Percentiles rank a stretch among this genome's conserved stretches.
These are phyloP conservation scores for Aurantiochytrium sp. DNA, from an alignment of 108 stramenopile genomes.

Conservation along the genomic window DNA sequence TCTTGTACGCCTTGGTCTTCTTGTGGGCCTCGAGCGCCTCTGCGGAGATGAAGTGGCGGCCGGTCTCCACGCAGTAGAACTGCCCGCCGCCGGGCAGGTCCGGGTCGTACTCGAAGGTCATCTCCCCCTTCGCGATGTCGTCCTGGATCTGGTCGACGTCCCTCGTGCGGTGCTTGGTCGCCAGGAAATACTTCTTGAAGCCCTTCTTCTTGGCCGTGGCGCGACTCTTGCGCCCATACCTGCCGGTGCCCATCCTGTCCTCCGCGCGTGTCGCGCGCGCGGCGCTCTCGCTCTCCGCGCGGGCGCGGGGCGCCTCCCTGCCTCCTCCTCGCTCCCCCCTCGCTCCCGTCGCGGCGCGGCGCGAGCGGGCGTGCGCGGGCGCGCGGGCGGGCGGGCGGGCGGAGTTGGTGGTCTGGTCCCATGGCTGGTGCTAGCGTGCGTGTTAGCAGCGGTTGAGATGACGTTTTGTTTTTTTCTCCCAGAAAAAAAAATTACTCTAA, in stretches of 20 bases:
- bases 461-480: too few species aligned
- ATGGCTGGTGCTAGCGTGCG: too few species aligned
- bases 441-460: too few species aligned
- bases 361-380: too few species aligned
- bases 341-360: too few species aligned
- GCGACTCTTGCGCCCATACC: neutral
- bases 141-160: slow-evolving; percentile 97
- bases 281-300: neutral
- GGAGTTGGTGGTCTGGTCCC: too few species aligned
- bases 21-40: slow-evolving; percentile 82
- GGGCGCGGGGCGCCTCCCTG: too few species aligned
- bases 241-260: slow-evolving; percentile 4
- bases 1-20: slow-evolving; percentile 66
- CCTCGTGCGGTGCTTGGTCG: slow-evolving; percentile 63
- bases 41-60: slow-evolving; percentile 83
- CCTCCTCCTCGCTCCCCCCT: too few species aligned
- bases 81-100: slow-evolving; percentile 96
- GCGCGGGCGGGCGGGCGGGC: too few species aligned
- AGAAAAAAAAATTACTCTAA: too few species aligned
- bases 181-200: slow-evolving; percentile 6
- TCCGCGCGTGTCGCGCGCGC: too few species aligned
- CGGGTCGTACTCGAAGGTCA: slow-evolving; percentile 79
- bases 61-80: slow-evolving; percentile 92
- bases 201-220: slow-evolving; percentile 28
- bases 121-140: slow-evolving; percentile 74